These are phyloP conservation scores for Pythium phragmiticola DNA, from an alignment of 352 stramenopile genomes.

Conservation along the genomic window DNA sequence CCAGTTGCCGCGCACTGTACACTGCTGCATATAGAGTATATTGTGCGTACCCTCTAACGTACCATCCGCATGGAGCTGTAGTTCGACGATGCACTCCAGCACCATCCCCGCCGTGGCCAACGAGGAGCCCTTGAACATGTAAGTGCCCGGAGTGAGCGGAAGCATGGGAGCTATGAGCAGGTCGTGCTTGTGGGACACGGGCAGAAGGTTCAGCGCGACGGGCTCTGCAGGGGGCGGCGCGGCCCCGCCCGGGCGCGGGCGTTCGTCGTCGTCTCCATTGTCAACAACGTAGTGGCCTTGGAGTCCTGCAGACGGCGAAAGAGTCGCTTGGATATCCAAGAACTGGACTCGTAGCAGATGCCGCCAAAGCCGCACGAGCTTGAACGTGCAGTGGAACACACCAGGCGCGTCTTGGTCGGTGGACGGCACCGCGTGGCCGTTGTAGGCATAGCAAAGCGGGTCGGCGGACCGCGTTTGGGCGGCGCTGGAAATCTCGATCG, in stretches of 20 bases:
- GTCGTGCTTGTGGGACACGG: slow-evolving; percentile 11
- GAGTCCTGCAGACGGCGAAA: slow-evolving; percentile 13
- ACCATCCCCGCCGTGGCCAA: slow-evolving; percentile 59
- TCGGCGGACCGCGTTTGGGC: background rate
- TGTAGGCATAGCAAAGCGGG: slow-evolving; percentile 15
- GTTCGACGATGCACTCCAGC: slow-evolving; percentile 45
- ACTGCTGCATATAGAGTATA: slow-evolving; percentile 49
- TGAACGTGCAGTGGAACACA: slow-evolving; percentile 24
- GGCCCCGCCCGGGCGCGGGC: background rate
- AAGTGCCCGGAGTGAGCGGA: slow-evolving; percentile 51
- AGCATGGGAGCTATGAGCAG: slow-evolving; percentile 29
- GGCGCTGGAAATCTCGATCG: background rate
- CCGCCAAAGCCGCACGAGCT: slow-evolving; percentile 22
- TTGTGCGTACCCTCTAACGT: slow-evolving; percentile 42
- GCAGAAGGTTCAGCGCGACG: slow-evolving; percentile 1
- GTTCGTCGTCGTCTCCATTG: slow-evolving; percentile 21
- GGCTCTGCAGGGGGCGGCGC: slow-evolving; percentile 1
- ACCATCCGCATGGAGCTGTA: slow-evolving; percentile 42
- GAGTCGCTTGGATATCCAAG: slow-evolving; percentile 7
- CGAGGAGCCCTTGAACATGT: slow-evolving; percentile 52
- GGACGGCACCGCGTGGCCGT: slow-evolving; percentile 7
- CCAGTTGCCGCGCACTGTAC: slow-evolving; percentile 47
- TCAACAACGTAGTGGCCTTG: slow-evolving; percentile 19
- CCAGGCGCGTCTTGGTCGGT: background rate
- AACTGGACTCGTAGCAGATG: slow-evolving; percentile 19